These are phyloP conservation scores for Kodamaea hsintzibuensis DNA, from an alignment of 805 yeast species.

Conservation along the genomic window DNA sequence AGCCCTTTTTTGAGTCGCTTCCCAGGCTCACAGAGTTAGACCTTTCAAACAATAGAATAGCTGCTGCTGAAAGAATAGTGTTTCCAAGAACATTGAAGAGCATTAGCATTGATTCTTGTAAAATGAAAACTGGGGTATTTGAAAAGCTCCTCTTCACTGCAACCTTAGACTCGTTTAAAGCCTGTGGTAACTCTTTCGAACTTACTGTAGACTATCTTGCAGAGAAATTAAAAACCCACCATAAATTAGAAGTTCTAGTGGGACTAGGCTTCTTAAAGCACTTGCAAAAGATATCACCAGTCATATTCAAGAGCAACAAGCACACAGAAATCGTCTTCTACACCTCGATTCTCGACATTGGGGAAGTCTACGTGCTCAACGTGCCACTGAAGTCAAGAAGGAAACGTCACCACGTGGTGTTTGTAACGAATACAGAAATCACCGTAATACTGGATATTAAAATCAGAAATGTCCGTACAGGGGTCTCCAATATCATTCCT, in stretches of 20 bases:
- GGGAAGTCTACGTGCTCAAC: constrained; percentile 1
- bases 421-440: background rate
- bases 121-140: background rate
- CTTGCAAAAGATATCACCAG: background rate
- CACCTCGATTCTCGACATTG: background rate
- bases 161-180: background rate
- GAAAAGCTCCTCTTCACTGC: background rate
- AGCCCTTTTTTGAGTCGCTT: background rate
- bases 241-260: background rate
- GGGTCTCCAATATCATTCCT: background rate
- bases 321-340: background rate
- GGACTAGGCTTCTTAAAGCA: background rate
- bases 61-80: background rate
- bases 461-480: background rate
- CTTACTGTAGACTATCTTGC: background rate
- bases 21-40: background rate
- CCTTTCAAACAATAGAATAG: background rate
- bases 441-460: background rate
- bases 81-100: background rate
- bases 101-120: background rate
- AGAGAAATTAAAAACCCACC: background rate
- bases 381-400: background rate
- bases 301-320: background rate
- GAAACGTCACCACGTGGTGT: background rate
- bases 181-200: background rate